Evolutionary conservation across 2,329 filamentous ascomycete species (phyloP).

Genomic region (Clonostachys solani): DNA sequence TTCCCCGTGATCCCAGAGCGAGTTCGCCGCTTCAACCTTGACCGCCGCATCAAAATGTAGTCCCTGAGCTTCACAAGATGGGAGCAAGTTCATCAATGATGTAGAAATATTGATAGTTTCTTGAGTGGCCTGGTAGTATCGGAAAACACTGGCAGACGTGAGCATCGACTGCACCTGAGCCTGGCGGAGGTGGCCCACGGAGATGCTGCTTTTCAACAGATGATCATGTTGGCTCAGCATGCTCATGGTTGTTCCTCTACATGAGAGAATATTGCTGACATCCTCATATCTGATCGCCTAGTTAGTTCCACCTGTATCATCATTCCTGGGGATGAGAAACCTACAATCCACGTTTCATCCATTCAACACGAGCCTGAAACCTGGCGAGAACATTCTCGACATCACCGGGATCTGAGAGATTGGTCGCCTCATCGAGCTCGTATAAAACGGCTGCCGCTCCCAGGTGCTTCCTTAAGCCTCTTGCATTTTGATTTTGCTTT

Average conservation of each 20-base stretch:
- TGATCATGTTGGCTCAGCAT: constrained; percentile 68
- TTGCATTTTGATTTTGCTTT: constrained; percentile 41
- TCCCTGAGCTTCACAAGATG: constrained; percentile 63
- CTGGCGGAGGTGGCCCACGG: constrained; percentile 59
- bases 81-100: constrained; percentile 73
- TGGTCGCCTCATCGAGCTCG: constrained; percentile 76
- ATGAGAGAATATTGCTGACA: constrained; percentile 76
- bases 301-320: neutral
- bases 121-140: constrained; percentile 77
- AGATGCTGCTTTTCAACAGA: constrained; percentile 57
- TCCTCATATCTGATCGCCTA: constrained; percentile 59
- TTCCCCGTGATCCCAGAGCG: constrained; percentile 92
- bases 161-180: constrained; percentile 76
- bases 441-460: constrained; percentile 67
- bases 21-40: constrained; percentile 79
- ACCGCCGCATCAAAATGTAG: constrained; percentile 74
- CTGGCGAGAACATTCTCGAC: constrained; percentile 56
- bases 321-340: constrained; percentile 12
- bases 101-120: constrained; percentile 85
- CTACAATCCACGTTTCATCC: constrained; percentile 81
- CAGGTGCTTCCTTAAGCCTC: constrained; percentile 49
- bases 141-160: constrained; percentile 68
- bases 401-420: constrained; percentile 53
- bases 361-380: constrained; percentile 63
- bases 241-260: constrained; percentile 77